Conservation (phyloP, 1,284 basidiomycete genomes). For the Salmacisia buchloeana region DNA sequence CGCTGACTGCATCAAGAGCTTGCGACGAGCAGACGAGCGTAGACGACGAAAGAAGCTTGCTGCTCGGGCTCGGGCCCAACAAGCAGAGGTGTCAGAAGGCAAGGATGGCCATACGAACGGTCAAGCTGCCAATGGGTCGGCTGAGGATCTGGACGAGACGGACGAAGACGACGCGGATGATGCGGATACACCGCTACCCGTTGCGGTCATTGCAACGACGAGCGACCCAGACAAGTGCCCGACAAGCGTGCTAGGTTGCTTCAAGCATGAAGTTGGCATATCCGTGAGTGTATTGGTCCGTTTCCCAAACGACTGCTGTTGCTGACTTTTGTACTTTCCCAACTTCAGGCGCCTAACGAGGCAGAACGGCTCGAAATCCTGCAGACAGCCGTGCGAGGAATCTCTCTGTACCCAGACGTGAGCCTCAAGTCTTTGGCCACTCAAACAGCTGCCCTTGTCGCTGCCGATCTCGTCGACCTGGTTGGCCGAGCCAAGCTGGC, state of each 20-base stretch:
- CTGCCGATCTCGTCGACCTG: constrained; percentile 73
- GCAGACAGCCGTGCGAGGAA: constrained; percentile 50
- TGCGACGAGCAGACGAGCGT: constrained; percentile 50
- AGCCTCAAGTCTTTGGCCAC: constrained; percentile 68
- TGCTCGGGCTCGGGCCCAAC: no score
- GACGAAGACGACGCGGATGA: neutral
- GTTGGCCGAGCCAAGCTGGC: constrained; percentile 62
- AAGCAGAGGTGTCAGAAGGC: no score
- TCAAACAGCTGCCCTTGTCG: constrained; percentile 86
- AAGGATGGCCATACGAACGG: neutral
- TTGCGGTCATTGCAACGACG: constrained; percentile 63
- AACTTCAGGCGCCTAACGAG: constrained; percentile 71
- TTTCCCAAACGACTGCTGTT: neutral
- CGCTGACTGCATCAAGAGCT: constrained; percentile 63
- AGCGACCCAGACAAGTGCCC: constrained; percentile 67
- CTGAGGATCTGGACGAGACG: neutral
- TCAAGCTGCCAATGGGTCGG: neutral
- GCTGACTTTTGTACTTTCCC: no score
- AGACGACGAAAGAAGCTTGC: neutral
- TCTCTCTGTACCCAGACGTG: constrained; percentile 68
- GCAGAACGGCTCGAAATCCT: constrained; percentile 66
- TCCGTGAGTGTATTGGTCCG: constrained; percentile 51
- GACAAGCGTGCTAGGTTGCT: constrained; percentile 64
- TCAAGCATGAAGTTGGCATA: constrained; percentile 73
- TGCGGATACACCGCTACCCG: constrained; percentile 15